Evolutionary conservation across 148 eudicot genomes (phyloP).

Genomic region (Polygonum aviculare): DNA sequence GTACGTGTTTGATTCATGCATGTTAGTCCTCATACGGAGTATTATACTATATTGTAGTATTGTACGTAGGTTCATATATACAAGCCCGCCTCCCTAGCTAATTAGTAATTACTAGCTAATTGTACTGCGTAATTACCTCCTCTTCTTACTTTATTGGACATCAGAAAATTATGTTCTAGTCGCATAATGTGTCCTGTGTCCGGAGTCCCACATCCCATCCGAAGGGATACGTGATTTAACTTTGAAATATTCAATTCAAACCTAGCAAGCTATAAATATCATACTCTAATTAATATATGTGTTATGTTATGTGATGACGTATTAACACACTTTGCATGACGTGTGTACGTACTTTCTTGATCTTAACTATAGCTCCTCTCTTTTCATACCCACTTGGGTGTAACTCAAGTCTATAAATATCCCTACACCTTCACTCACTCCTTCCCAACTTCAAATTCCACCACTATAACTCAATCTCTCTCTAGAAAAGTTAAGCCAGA

Average conservation of each 20-base stretch:
- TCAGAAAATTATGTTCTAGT: background rate
- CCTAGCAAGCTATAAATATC: background rate
- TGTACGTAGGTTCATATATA: too few species aligned
- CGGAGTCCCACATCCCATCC: background rate
- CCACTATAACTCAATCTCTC: background rate
- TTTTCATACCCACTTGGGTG: background rate
- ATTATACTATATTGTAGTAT: too few species aligned
- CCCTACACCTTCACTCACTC: background rate
- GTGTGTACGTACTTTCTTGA: background rate
- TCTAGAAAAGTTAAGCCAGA: background rate
- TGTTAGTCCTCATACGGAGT: too few species aligned
- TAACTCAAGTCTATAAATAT: background rate
- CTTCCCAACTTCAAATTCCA: background rate
- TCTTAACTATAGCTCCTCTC: background rate
- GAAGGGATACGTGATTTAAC: background rate
- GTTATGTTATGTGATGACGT: background rate
- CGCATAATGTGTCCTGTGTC: background rate
- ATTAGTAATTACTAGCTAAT: too few species aligned
- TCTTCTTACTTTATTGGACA: too few species aligned
- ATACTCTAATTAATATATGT: background rate
- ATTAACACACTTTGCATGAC: background rate
- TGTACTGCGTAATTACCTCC: too few species aligned
- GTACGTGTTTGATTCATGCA: background rate
- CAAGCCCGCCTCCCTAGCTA: too few species aligned
- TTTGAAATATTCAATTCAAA: background rate